Evolutionary conservation across 2,329 filamentous ascomycete genomes (phyloP).

Genomic region (Chaetothyriales sp.): DNA sequence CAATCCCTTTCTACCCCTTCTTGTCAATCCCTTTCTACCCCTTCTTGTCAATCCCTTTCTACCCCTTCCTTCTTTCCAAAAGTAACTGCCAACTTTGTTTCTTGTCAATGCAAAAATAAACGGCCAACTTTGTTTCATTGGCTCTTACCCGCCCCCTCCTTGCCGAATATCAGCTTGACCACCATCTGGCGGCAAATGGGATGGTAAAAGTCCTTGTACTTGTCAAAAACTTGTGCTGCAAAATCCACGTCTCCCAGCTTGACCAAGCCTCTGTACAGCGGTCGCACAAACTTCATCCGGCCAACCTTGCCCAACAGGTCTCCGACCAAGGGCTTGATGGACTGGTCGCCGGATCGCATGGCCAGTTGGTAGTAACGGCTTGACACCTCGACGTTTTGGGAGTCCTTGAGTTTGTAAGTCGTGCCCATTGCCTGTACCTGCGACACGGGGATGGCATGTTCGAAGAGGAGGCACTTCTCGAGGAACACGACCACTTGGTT

Average conservation of each 20-base stretch:
- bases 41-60: no score
- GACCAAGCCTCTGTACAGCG: constrained; percentile 59
- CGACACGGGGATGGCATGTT: constrained; percentile 47
- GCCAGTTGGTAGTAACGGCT: constrained; percentile 68
- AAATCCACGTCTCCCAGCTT: constrained; percentile 54
- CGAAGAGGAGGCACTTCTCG: constrained; percentile 58
- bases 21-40: no score
- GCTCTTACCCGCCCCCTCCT: constrained; percentile 1
- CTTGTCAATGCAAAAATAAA: no score
- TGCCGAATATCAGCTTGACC: constrained; percentile 61
- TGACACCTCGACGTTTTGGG: constrained; percentile 75
- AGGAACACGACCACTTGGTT: constrained; percentile 91
- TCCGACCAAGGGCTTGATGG: constrained; percentile 56
- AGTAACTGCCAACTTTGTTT: no score
- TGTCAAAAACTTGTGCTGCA: constrained; percentile 70
- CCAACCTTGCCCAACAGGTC: constrained; percentile 70
- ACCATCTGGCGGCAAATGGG: constrained; percentile 80
- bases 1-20: no score
- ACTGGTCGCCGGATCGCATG: constrained; percentile 57
- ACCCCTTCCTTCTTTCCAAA: no score
- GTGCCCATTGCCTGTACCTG: constrained; percentile 60
- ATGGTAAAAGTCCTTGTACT: constrained; percentile 86
- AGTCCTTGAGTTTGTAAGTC: constrained; percentile 59
- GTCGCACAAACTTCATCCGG: constrained; percentile 92
- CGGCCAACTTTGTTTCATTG: neutral